Conservation (phyloP, 352 stramenopile species). For the Globisporangium viniferum region DNA sequence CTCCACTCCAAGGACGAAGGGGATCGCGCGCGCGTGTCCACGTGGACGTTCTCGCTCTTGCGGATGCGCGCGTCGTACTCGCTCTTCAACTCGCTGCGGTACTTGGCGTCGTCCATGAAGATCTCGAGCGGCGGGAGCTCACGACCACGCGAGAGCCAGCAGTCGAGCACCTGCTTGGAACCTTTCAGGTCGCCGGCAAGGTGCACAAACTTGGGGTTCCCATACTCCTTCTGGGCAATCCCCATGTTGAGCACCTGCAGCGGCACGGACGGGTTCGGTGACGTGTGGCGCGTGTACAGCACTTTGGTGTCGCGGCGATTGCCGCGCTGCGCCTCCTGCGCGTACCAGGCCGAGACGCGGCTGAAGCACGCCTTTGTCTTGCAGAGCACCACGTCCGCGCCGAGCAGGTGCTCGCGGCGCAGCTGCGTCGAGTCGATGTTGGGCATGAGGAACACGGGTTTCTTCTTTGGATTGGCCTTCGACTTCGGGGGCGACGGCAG, state of each 20-base stretch:
- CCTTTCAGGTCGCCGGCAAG: conserved; percentile 48
- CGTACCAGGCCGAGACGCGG: conserved; percentile 40
- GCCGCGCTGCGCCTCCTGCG: conserved; percentile 43
- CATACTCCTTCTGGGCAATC: conserved; percentile 37
- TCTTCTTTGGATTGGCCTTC: conserved; percentile 25
- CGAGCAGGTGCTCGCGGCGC: conserved; percentile 39
- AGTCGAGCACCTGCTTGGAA: conserved; percentile 43
- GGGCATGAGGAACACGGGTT: conserved; percentile 45
- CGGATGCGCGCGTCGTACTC: conserved; percentile 22
- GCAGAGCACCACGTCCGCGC: conserved; percentile 50
- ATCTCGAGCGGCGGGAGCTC: conserved; percentile 41
- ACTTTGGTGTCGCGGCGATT: conserved; percentile 29
- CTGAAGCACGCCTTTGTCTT: conserved; percentile 50
- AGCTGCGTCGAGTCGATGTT: conserved; percentile 64
- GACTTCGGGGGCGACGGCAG: not conserved
- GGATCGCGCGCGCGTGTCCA: conserved; percentile 27
- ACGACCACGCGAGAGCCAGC: conserved; percentile 37
- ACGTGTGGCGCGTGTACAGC: conserved; percentile 55
- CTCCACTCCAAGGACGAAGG: conserved; percentile 26
- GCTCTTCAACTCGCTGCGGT: conserved; percentile 15
- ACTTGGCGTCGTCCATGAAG: conserved; percentile 27
- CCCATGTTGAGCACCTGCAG: conserved; percentile 18
- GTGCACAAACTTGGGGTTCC: conserved; percentile 41
- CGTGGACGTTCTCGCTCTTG: conserved; percentile 23
- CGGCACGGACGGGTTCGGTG: conserved; percentile 28